Percentiles rank a stretch among this genome's conserved stretches.
These are phyloP conservation scores for Gynandropsis gynandra DNA, from an alignment of 345 rosid genomes.

Conservation along the genomic window DNA sequence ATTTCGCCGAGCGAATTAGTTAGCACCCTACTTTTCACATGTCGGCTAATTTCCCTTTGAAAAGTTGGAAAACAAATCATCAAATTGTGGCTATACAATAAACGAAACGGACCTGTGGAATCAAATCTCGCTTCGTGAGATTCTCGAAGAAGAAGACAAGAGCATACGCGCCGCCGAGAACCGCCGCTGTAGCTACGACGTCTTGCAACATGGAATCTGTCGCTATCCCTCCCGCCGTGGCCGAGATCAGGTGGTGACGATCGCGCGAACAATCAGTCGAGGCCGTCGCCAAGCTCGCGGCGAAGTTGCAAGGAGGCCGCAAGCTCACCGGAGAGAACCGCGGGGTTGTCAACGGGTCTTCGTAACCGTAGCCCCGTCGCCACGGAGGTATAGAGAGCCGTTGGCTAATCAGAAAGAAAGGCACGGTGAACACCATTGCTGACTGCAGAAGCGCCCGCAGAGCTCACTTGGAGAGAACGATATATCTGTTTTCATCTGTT, in stretches of 20 bases:
- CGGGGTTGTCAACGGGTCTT: background rate
- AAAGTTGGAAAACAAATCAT: too few species aligned
- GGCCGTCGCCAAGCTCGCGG: conserved; percentile 4
- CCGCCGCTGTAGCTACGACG: conserved; percentile 57
- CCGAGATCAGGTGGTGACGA: conserved; percentile 17
- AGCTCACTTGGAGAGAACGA: background rate
- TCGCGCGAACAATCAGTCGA: conserved; percentile 13
- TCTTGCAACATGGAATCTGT: conserved; percentile 42
- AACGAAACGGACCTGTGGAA: conserved; percentile 47
- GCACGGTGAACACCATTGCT: conserved; percentile 15
- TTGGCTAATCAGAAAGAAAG: conserved; percentile 18
- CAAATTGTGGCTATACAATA: too few species aligned
- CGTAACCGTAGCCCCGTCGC: conserved; percentile 9
- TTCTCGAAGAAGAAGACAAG: conserved; percentile 57
- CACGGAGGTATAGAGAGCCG: background rate
- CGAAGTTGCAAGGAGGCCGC: conserved; percentile 10
- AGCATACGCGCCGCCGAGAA: conserved; percentile 64
- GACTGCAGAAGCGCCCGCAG: background rate
- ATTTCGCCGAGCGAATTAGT: too few species aligned
- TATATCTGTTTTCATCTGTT: too few species aligned
- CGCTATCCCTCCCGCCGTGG: conserved; percentile 7
- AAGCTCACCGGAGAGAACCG: conserved; percentile 20
- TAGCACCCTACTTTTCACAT: too few species aligned
- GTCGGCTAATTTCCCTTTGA: too few species aligned
- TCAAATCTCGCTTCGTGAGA: conserved; percentile 53